These are phyloP conservation scores for Apium graveolens DNA, from an alignment of 129 eudicot species.

Conservation along the genomic window DNA sequence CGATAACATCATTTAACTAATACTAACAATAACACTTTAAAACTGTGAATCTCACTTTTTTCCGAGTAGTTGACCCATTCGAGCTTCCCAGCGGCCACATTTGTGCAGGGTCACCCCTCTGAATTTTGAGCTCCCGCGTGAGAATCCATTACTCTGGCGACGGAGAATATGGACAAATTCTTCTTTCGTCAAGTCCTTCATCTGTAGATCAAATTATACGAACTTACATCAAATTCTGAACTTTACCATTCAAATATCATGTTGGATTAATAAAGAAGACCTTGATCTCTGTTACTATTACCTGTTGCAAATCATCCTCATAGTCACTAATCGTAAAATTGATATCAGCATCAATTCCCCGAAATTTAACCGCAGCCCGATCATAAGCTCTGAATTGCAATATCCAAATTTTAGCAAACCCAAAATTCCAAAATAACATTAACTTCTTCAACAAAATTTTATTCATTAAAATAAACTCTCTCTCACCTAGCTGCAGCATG, in stretches of 20 bases:
- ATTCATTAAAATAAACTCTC: conserved; percentile 1
- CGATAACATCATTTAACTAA: not conserved
- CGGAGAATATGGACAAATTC: conserved; percentile 85
- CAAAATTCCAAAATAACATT: not conserved
- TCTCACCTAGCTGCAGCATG: conserved; percentile 89
- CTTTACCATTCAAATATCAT: not conserved
- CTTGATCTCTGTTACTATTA: conserved; percentile 16
- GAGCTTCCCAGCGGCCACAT: conserved; percentile 95
- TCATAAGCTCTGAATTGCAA: conserved; percentile 67
- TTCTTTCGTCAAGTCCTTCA: conserved; percentile 62
- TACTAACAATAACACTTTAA: too few relatives aligned
- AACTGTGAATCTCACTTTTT: conserved; percentile 54
- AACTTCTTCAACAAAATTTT: not conserved
- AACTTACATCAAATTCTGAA: not conserved
- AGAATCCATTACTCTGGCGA: conserved; percentile 71
- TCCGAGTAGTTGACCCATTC: conserved; percentile 81
- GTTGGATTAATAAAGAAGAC: not conserved
- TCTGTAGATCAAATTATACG: conserved; percentile 30
- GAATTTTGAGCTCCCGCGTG: conserved; percentile 77
- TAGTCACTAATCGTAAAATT: conserved; percentile 64
- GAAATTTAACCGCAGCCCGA: conserved; percentile 89
- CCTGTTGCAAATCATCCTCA: conserved; percentile 76
- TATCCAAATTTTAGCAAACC: conserved; percentile 14
- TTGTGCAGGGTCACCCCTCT: conserved; percentile 87
- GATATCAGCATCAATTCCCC: conserved; percentile 87